Evolutionary conservation across 495 filamentous ascomycete genomes (phyloP), one percentile per base, ranked within the genome.

Genomic region (Aspergillus leporis): DNA sequence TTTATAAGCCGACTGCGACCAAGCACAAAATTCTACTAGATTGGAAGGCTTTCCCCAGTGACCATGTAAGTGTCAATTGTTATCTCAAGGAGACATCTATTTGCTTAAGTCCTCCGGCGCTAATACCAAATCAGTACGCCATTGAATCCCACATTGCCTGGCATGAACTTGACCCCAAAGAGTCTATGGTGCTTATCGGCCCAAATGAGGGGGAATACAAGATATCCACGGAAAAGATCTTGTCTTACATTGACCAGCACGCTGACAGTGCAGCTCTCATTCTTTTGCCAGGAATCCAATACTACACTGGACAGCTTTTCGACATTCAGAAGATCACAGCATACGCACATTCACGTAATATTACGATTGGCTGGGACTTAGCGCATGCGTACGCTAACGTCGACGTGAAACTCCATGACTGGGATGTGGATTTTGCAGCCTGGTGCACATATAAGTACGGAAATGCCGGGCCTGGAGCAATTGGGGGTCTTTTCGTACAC

Each of bases 371-470:
- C 55, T 98, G 92, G 92, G 94, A 98, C 73, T 81, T 97, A 41
- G 94, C 94, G 0, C 94, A 98, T 75, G 94, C 91, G 7, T 91
- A 85, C 22, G 94, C 90, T n/a, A 98, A 98, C 70, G 90, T 93
- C 5, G 81, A 87, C 1, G 75, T 97, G 16, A 76, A 85, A 31
- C 81, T 98, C 16, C 90, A 96, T 68, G 89, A 91, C 64, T 98
- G 94, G 94, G 84, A 92, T 58, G 92, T 97, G 32, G 94, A 98
- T 70, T 94, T 94, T 48, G 92, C 94, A 3, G 90, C 80, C 21
- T 98, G 94, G 94, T 98, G 94, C 74, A 90, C 84, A 38, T 98
- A 98, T 79, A 98, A 98, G 77, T 98, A 98, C 69, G 83, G 96
- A 53, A 97, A 96, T 68, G 81, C 84, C 51, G 94, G 94, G 0